phyloP scores from a whole-genome alignment of 192 early-diverging fungal genomes.

The Fimicolochytrium jonesii region DNA sequence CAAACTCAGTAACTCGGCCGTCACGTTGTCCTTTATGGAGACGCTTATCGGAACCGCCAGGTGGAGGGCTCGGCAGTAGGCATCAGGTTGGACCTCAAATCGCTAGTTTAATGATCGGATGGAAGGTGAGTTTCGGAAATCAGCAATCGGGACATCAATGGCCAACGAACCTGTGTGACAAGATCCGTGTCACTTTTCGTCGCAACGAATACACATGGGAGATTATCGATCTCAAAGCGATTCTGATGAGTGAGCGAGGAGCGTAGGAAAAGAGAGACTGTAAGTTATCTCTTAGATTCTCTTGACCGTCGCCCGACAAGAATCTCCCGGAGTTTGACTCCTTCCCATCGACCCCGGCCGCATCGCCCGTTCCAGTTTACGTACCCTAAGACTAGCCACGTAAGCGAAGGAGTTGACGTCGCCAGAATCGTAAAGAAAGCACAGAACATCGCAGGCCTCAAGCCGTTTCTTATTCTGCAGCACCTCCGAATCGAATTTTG shows the following conservation, averaged over 20 bases:
- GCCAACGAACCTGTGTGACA: constrained; percentile 74
- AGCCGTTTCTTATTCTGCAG: constrained; percentile 83
- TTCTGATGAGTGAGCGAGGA: constrained; percentile 41
- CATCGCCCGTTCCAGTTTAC: not conserved
- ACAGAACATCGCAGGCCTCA: constrained; percentile 85
- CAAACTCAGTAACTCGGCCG: constrained; percentile 84
- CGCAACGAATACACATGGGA: constrained; percentile 90
- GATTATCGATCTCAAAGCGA: constrained; percentile 75
- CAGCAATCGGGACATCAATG: not conserved
- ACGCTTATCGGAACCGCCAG: constrained; percentile 87
- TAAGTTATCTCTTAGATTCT: too few species aligned
- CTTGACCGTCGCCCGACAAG: too few species aligned
- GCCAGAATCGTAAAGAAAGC: constrained; percentile 93
- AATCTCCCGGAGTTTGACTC: not conserved
- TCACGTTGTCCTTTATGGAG: constrained; percentile 77
- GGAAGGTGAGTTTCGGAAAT: too few species aligned
- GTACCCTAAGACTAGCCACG: constrained; percentile 74
- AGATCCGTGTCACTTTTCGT: constrained; percentile 92
- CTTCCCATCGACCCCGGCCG: not conserved
- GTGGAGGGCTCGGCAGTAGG: constrained; percentile 83
- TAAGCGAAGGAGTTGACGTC: constrained; percentile 94
- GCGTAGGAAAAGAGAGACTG: not conserved
- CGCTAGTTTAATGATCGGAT: too few species aligned
- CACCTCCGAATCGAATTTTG: constrained; percentile 80
- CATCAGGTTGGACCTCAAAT: constrained; percentile 84